Conservation (phyloP, 2,329 filamentous ascomycete genomes). For the Fusarium transvaalense region DNA sequence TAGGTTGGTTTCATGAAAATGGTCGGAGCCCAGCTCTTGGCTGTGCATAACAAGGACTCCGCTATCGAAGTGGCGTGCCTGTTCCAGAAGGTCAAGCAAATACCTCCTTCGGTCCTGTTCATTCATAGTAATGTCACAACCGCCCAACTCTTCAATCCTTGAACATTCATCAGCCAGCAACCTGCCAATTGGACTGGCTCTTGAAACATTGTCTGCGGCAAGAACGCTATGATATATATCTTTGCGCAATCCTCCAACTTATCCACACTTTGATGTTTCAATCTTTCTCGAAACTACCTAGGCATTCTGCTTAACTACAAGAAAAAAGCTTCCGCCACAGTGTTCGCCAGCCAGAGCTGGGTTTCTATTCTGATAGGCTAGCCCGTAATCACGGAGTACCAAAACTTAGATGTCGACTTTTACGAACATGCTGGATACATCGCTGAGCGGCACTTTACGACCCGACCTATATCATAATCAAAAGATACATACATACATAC, state of each 20-base stretch:
- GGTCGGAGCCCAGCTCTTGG: constrained; percentile 1
- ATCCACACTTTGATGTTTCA: constrained; percentile 9
- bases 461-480: background rate
- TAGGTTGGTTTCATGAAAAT: too few species aligned
- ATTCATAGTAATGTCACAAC: background rate
- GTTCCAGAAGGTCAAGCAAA: constrained; percentile 33
- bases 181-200: constrained; percentile 9
- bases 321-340: background rate
- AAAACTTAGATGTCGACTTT: background rate
- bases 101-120: background rate
- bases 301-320: background rate
- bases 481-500: background rate
- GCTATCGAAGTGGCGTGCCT: constrained; percentile 29
- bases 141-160: constrained; percentile 2
- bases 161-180: background rate
- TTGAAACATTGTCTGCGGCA: background rate
- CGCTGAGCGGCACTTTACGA: background rate
- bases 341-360: background rate
- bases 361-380: constrained; percentile 20
- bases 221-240: background rate
- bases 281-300: background rate
- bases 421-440: background rate
- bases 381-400: constrained; percentile 18
- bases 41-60: constrained; percentile 20
- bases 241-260: background rate